Evolutionary conservation across 805 yeast genomes (phyloP).

Genomic region (Metschnikowia vanudenii): DNA sequence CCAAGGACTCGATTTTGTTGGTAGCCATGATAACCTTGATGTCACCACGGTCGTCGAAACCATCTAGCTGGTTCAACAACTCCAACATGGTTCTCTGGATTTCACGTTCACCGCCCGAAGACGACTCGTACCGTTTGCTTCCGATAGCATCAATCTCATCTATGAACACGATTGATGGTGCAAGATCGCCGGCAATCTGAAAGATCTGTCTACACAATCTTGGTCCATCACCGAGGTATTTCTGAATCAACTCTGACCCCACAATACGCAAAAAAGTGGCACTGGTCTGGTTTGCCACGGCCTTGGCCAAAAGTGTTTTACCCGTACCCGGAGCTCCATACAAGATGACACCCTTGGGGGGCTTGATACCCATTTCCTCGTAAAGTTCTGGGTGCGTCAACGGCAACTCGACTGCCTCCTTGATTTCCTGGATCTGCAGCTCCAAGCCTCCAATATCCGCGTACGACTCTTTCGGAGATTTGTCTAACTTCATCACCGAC

Average conservation of each 20-base stretch:
- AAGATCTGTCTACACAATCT: constrained; percentile 90
- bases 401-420: constrained; percentile 95
- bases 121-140: constrained; percentile 95
- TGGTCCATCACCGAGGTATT: constrained; percentile 97
- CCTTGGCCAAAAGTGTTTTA: constrained; percentile 91
- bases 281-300: constrained; percentile 96
- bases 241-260: constrained; percentile 95
- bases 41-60: constrained; percentile 95
- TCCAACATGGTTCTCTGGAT: constrained; percentile 98
- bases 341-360: constrained; percentile 95
- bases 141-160: constrained; percentile 99
- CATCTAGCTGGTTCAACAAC: constrained; percentile 90
- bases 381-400: constrained; percentile 94
- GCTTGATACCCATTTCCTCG: constrained; percentile 98
- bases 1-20: constrained; percentile 87
- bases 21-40: constrained; percentile 98
- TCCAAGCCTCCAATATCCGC: constrained; percentile 98
- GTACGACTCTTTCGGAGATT: constrained; percentile 94
- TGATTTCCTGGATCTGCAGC: constrained; percentile 93
- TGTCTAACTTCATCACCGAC: constrained; percentile 95
- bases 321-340: constrained; percentile 99
- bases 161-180: constrained; percentile 97
- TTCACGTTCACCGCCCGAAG: constrained; percentile 96
- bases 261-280: constrained; percentile 96
- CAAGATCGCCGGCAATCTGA: constrained; percentile 94